Conservation (phyloP, 75 land plant genomes). For the Sequoiadendron giganteum region DNA sequence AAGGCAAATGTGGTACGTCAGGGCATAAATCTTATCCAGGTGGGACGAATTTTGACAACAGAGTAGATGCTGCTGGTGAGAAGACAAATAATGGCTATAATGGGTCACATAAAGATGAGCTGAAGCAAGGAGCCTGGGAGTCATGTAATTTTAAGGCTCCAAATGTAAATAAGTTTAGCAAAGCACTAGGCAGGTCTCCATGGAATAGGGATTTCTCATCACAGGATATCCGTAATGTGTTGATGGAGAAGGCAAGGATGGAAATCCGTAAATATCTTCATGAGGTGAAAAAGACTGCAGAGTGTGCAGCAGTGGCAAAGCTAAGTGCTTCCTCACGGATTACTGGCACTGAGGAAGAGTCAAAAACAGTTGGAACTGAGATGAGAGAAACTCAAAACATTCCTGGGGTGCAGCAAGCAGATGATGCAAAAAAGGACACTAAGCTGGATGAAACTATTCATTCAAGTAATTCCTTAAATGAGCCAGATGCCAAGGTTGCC, state of each 20-base stretch:
- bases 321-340: background rate
- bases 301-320: conserved; percentile 16
- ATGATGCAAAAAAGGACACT: conserved; percentile 5
- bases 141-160: background rate
- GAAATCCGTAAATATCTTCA: conserved; percentile 47
- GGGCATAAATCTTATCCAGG: background rate
- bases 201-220: conserved; percentile 16
- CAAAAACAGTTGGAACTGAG: conserved; percentile 16
- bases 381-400: conserved; percentile 4
- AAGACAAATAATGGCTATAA: background rate
- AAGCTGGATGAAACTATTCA: background rate
- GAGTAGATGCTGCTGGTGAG: conserved; percentile 1
- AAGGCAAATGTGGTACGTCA: background rate
- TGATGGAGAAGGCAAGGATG: conserved; percentile 46
- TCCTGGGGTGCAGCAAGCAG: background rate
- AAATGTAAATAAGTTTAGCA: background rate
- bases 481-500: background rate
- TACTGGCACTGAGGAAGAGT: background rate
- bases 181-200: background rate
- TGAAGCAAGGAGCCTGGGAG: background rate
- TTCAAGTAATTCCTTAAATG: background rate
- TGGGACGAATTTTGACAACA: conserved; percentile 1
- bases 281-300: conserved; percentile 25
- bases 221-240: conserved; percentile 40
- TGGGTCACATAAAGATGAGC: conserved; percentile 5